These are phyloP conservation scores for Glycine latifolia DNA, from an alignment of 306 rosid genomes.

Conservation along the genomic window DNA sequence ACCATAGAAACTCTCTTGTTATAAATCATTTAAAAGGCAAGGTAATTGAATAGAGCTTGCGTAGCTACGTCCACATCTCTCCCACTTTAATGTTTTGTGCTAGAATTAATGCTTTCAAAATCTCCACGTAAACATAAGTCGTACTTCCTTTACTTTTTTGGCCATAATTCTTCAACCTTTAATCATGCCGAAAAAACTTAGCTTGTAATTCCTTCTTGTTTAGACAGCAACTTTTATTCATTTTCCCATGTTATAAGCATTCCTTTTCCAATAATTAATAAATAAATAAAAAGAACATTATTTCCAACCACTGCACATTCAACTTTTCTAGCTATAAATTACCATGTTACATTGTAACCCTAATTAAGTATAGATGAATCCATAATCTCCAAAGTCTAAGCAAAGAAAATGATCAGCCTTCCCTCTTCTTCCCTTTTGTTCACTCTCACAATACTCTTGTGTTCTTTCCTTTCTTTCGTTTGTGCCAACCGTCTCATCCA, in stretches of 20 bases:
- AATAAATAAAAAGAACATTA: background rate
- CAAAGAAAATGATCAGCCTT: constrained; percentile 33
- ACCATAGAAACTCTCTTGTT: too few relatives aligned
- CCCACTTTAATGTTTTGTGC: background rate
- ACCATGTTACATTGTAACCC: constrained; percentile 22
- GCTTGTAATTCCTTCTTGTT: constrained; percentile 50
- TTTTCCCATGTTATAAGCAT: constrained; percentile 10
- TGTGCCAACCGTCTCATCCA: constrained; percentile 53
- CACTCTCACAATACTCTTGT: constrained; percentile 40
- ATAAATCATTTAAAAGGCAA: constrained; percentile 31
- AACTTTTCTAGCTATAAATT: constrained; percentile 29
- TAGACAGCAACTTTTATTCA: background rate
- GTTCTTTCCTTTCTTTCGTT: constrained; percentile 14
- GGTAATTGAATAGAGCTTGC: background rate
- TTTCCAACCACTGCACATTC: constrained; percentile 7
- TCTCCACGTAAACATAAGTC: constrained; percentile 1
- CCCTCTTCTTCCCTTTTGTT: constrained; percentile 13
- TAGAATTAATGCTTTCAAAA: background rate
- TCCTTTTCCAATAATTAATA: background rate
- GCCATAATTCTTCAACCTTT: constrained; percentile 32
- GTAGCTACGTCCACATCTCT: background rate
- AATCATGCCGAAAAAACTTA: constrained; percentile 44
- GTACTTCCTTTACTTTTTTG: background rate
- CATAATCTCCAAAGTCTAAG: background rate
- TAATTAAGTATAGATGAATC: background rate